Conservation (phyloP, 768 basidiomycete species). For the Pleurotus citrinopileatus region DNA sequence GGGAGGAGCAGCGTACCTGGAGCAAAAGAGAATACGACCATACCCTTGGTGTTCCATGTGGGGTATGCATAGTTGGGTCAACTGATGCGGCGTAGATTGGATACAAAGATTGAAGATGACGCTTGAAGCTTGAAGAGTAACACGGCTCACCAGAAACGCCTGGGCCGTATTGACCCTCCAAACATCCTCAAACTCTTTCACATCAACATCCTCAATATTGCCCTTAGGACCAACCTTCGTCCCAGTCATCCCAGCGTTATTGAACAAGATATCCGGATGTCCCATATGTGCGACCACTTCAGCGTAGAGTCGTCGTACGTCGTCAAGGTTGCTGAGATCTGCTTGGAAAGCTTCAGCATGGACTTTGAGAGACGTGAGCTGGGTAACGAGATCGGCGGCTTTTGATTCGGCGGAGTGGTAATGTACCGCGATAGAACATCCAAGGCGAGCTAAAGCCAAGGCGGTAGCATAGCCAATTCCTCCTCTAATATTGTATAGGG, state of each 20-base stretch:
- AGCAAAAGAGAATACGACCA: conserved; percentile 50
- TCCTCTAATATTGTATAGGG: conserved; percentile 29
- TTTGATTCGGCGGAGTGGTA: conserved; percentile 36
- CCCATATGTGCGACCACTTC: conserved; percentile 42
- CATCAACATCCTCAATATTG: conserved; percentile 41
- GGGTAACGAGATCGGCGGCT: conserved; percentile 36
- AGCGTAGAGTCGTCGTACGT: conserved; percentile 38
- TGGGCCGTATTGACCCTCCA: conserved; percentile 50
- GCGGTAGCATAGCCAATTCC: conserved; percentile 54
- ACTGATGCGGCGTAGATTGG: conserved; percentile 24
- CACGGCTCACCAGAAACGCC: conserved; percentile 36
- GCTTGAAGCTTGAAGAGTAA: not conserved
- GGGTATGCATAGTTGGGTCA: conserved; percentile 49
- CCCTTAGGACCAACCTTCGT: conserved; percentile 40
- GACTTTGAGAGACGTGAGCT: conserved; percentile 28
- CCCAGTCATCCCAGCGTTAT: conserved; percentile 45
- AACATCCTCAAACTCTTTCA: conserved; percentile 42
- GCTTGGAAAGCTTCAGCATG: conserved; percentile 44
- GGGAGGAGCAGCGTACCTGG: conserved; percentile 33
- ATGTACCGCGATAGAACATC: conserved; percentile 49
- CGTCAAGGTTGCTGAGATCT: conserved; percentile 43
- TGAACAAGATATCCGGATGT: conserved; percentile 48
- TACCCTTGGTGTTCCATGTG: conserved; percentile 47
- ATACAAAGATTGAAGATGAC: not conserved
- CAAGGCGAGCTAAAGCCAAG: conserved; percentile 38